Evolutionary conservation across 1,284 basidiomycete species (phyloP).

Genomic region (Pyrrhoderma lamaoense): DNA sequence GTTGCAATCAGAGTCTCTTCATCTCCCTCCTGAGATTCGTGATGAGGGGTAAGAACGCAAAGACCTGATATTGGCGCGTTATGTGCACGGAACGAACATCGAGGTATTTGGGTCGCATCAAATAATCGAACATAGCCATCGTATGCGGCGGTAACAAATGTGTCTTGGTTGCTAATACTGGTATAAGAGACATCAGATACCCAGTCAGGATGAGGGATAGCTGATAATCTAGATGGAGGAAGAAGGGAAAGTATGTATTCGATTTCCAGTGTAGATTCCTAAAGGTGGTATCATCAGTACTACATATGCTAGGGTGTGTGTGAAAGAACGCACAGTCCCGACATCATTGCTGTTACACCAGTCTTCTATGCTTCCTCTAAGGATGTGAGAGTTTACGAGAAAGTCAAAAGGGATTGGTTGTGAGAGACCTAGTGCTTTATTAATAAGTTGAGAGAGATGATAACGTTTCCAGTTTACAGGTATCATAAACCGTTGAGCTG

Average conservation of each 20-base stretch:
- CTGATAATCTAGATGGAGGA: slow-evolving; percentile 78
- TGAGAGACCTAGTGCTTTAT: slow-evolving; percentile 79
- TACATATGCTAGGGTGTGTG: slow-evolving; percentile 9
- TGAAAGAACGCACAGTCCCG: slow-evolving; percentile 46
- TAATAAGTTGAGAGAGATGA: slow-evolving; percentile 96
- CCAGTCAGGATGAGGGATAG: slow-evolving; percentile 91
- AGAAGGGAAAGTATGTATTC: slow-evolving; percentile 93
- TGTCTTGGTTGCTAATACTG: slow-evolving; percentile 35
- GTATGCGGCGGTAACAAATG: slow-evolving; percentile 76
- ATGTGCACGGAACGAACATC: slow-evolving; percentile 47
- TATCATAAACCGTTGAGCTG: slow-evolving; percentile 90
- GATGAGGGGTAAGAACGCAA: slow-evolving; percentile 43
- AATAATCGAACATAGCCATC: slow-evolving; percentile 72
- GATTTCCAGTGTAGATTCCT: slow-evolving; percentile 87
- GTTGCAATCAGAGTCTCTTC: slow-evolving; percentile 57
- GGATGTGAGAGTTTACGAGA: slow-evolving; percentile 75
- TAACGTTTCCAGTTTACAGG: slow-evolving; percentile 87
- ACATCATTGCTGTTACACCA: slow-evolving; percentile 72
- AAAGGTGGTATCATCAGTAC: slow-evolving; percentile 6
- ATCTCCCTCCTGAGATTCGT: slow-evolving; percentile 24
- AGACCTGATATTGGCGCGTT: slow-evolving; percentile 69
- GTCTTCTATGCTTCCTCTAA: slow-evolving; percentile 67
- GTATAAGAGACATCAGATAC: slow-evolving; percentile 73
- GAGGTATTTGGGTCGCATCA: slow-evolving; percentile 55
- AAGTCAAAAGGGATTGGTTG: slow-evolving; percentile 92